Base-by-base conservation (phyloP, 2,329 filamentous ascomycete species). In the Aureobasidium sp. region DNA sequence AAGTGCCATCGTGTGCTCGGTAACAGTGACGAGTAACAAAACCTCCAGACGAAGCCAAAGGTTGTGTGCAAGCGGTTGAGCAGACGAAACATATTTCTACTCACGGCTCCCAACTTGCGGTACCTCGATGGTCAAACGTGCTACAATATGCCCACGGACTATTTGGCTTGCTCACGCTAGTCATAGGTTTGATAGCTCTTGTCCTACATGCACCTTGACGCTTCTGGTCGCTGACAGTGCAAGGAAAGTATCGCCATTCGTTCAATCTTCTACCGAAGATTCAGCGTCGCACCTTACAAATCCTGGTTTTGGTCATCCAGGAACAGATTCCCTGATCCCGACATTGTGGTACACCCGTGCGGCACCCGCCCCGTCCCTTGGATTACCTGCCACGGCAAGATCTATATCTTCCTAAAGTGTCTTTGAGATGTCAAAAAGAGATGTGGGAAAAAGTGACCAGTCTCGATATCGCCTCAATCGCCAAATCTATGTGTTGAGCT, bases 291-390 rank as follows among this genome's bases (percentile, higher is more conserved):
- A 29, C 14, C 30, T 34, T 34, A 34, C 42, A 45, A 45, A 45
- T 45, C 42, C 42, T 45, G 42, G 42, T 32, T 45, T 29, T 45
- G 42, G 27, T 45, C 42, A 25, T 34, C 42, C 30, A 45, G 42
- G 42, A 45, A 45, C 29, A 30, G 44, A 29, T 37, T 21, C 14
- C 22, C 32, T 24, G 27, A 21, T 21, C 24, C 44, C 44, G 44
- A 35, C 44, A 29, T 8, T 19, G 21, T 27, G 44, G 44, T 35
- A 48, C 44, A n/a, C 21, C 32, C 22, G 30, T n/a, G 10, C 16
- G 32, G 30, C 21, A 32, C 22, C 22, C 44, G 32, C 11, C 44
- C 44, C 30, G 30, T 37, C n/a, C 44, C 32, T 35, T 48, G 30
- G 30, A 16, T 48, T 22, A 48, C 22, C 30, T 48, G 32, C 44